phyloP scores from a whole-genome alignment of 148 eudicot genomes.

The Fagopyrum tataricum region DNA sequence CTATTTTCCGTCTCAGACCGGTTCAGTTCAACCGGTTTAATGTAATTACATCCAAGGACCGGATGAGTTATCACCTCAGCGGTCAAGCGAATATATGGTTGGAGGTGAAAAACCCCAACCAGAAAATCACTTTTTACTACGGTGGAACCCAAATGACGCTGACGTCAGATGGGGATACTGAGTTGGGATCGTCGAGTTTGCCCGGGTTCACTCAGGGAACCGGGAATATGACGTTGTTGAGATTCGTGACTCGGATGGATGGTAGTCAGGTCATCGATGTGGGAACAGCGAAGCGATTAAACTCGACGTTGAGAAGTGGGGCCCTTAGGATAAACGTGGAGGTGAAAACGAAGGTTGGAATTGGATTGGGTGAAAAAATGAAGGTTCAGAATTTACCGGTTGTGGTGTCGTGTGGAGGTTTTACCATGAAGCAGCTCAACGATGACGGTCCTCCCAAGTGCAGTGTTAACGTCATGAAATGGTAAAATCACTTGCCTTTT shows the following conservation, averaged over 20 bases:
- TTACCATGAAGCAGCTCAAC: slow-evolving; percentile 28
- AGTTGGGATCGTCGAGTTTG: slow-evolving; percentile 23
- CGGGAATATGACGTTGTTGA: slow-evolving; percentile 34
- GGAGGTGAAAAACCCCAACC: slow-evolving; percentile 31
- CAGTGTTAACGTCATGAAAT: slow-evolving; percentile 21
- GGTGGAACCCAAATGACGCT: slow-evolving; percentile 22
- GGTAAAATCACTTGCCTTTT: slow-evolving; percentile 20
- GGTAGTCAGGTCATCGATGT: slow-evolving; percentile 17
- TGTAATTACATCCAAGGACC: slow-evolving; percentile 17
- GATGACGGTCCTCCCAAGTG: slow-evolving; percentile 36
- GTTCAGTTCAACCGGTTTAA: slow-evolving; percentile 26
- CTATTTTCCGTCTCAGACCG: slow-evolving; percentile 29
- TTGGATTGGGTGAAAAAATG: slow-evolving; percentile 23
- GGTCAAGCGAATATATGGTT: slow-evolving; percentile 20
- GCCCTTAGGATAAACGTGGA: slow-evolving; percentile 17
- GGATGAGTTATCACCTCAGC: slow-evolving; percentile 14
- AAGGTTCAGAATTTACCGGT: slow-evolving; percentile 24
- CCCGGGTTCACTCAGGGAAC: slow-evolving; percentile 29
- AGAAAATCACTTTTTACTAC: slow-evolving; percentile 22
- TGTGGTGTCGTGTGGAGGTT: slow-evolving; percentile 31
- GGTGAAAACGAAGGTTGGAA: slow-evolving; percentile 31
- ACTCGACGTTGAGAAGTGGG: slow-evolving; percentile 21
- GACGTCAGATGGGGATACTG: slow-evolving; percentile 23
- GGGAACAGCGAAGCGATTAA: slow-evolving; percentile 20
- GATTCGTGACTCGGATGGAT: slow-evolving; percentile 16